Percentiles rank a stretch among this genome's conserved stretches.
phyloP scores from a whole-genome alignment of 75 land plant species.

The Pseudotsuga menziesii region DNA sequence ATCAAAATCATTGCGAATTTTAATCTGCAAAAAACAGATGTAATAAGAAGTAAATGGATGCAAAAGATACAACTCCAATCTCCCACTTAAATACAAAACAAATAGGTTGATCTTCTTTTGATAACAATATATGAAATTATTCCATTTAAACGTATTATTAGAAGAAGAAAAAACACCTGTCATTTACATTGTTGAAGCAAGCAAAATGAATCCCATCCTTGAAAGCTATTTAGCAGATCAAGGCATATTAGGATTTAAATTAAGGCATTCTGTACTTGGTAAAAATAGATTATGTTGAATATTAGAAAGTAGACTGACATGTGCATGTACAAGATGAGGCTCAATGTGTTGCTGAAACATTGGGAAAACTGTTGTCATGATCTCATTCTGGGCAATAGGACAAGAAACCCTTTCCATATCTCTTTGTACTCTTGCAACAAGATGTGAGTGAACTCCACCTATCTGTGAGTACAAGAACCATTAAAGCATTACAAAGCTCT shows the following conservation, averaged over 20 bases:
- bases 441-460: slow-evolving; percentile 99
- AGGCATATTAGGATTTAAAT: background rate
- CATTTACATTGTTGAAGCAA: background rate
- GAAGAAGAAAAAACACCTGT: background rate
- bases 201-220: background rate
- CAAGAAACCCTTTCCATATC: slow-evolving; percentile 68
- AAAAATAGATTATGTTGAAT: background rate
- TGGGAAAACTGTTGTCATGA: slow-evolving; percentile 95
- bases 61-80: background rate
- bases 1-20: slow-evolving; percentile 96
- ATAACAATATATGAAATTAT: background rate
- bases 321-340: slow-evolving; percentile 98
- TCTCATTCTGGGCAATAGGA: slow-evolving; percentile 76
- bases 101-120: background rate
- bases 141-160: background rate
- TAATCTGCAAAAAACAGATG: slow-evolving; percentile 53
- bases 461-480: slow-evolving; percentile 41
- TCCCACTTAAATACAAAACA: too few species aligned
- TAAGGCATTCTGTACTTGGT: background rate
- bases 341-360: slow-evolving; percentile 95
- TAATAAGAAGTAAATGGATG: background rate
- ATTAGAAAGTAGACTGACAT: slow-evolving; percentile 50
- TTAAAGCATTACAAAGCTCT: background rate
- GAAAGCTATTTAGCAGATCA: background rate
- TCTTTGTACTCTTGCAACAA: slow-evolving; percentile 86